Conservation (phyloP, 495 filamentous ascomycete genomes). For the Podospora sp. region DNA sequence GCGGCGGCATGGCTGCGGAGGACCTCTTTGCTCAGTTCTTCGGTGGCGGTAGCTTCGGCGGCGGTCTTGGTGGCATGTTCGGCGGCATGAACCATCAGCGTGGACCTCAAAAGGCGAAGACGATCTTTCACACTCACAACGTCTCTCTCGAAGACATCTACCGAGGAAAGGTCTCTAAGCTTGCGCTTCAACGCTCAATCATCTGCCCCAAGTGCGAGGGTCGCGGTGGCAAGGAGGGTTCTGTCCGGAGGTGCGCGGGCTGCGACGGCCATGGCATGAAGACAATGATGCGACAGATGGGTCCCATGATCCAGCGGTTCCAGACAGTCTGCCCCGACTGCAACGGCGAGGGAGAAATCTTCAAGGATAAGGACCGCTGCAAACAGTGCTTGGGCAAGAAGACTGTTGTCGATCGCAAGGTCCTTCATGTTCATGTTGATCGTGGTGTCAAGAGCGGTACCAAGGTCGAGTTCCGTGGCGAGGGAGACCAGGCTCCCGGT, state of each 20-base stretch:
- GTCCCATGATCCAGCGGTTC: conserved; percentile 99
- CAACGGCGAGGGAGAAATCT: conserved; percentile 93
- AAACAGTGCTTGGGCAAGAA: conserved; percentile 95
- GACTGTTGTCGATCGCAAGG: conserved; percentile 95
- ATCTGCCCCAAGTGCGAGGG: conserved; percentile 96
- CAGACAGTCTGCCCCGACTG: conserved; percentile 99
- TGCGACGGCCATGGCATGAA: conserved; percentile 97
- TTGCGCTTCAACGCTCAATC: conserved; percentile 95
- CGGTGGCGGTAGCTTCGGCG: conserved; percentile 76
- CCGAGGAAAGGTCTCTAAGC: conserved; percentile 94
- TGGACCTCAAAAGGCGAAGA: conserved; percentile 90
- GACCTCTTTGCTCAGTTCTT: conserved; percentile 99
- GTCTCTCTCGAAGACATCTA: conserved; percentile 98
- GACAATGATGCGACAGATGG: conserved; percentile 99
- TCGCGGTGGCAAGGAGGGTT: conserved; percentile 94
- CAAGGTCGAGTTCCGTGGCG: conserved; percentile 93
- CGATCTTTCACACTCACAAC: conserved; percentile 97
- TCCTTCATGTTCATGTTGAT: conserved; percentile 97
- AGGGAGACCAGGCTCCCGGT: conserved; percentile 95
- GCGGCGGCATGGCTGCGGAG: conserved; percentile 89
- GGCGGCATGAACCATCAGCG: conserved; percentile 72
- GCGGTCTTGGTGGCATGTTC: conserved; percentile 79
- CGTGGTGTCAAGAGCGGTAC: conserved; percentile 89
- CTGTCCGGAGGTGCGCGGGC: conserved; percentile 85
- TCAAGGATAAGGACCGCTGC: conserved; percentile 94